These are phyloP conservation scores for Heliophila coronopifolia DNA, from an alignment of 441 rosid genomes.

Conservation along the genomic window DNA sequence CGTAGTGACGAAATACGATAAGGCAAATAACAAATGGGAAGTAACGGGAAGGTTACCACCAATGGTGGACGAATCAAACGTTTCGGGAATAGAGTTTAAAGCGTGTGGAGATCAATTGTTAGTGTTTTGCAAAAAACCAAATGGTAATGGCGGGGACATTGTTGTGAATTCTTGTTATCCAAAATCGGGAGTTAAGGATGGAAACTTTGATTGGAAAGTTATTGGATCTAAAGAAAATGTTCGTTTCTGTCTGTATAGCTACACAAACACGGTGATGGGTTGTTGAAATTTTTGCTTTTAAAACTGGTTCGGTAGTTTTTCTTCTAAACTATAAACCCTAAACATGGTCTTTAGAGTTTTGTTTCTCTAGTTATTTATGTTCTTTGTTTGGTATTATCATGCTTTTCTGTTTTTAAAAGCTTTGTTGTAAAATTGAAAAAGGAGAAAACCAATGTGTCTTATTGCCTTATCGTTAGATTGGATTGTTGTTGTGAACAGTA, in stretches of 20 bases:
- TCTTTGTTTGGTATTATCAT: no score
- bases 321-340: no score
- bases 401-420: no score
- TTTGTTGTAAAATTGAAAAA: no score
- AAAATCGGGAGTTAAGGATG: slow-evolving; percentile 37
- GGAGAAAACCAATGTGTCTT: no score
- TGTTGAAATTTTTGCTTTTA: no score
- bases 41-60: slow-evolving; percentile 53
- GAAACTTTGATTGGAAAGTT: slow-evolving; percentile 52
- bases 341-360: no score
- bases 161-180: slow-evolving; percentile 57
- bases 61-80: slow-evolving; percentile 46
- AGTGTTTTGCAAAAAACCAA: slow-evolving; percentile 46
- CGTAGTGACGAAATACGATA: slow-evolving; percentile 50
- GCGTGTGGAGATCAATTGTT: slow-evolving; percentile 45
- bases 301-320: no score
- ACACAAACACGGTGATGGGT: slow-evolving; percentile 59
- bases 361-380: no score
- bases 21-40: slow-evolving; percentile 39
- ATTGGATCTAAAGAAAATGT: slow-evolving; percentile 44
- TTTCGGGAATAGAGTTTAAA: slow-evolving; percentile 58
- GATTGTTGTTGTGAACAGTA: no score
- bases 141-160: slow-evolving; percentile 41
- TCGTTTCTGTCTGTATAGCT: slow-evolving; percentile 55
- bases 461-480: no score